phyloP scores from a whole-genome alignment of 2,329 filamentous ascomycete species.

The Sporothrix humicola region DNA sequence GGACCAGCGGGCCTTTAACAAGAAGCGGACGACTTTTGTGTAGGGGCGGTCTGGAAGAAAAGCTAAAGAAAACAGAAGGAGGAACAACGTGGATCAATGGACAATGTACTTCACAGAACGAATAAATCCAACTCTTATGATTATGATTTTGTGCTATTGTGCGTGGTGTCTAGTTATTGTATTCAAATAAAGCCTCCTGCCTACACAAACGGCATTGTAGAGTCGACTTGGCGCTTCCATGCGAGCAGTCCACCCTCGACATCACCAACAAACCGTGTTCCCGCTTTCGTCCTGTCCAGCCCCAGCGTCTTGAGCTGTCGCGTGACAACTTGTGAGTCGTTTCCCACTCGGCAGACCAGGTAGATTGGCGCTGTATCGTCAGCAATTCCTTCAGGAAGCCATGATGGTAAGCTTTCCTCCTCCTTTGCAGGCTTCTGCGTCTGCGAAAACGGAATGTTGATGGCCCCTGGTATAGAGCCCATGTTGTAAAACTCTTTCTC shows the following conservation, averaged over 20 bases:
- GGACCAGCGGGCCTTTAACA: slow-evolving; percentile 96
- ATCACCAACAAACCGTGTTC: slow-evolving; percentile 68
- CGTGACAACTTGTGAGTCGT: slow-evolving; percentile 76
- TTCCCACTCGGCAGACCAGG: slow-evolving; percentile 74
- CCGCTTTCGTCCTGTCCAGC: slow-evolving; percentile 50
- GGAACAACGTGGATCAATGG: too few species aligned
- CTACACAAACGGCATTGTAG: slow-evolving; percentile 59
- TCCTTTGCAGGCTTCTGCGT: slow-evolving; percentile 35
- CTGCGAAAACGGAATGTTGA: slow-evolving; percentile 74
- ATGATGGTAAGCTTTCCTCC: slow-evolving; percentile 24
- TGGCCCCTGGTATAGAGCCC: slow-evolving; percentile 73
- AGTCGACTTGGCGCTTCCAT: slow-evolving; percentile 73
- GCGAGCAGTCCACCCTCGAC: slow-evolving; percentile 73
- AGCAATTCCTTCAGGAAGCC: slow-evolving; percentile 50
- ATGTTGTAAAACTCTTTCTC: slow-evolving; percentile 86
- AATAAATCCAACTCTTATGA: slow-evolving; percentile 24
- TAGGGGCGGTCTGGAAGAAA: slow-evolving; percentile 44
- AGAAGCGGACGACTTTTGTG: slow-evolving; percentile 75
- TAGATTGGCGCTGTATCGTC: slow-evolving; percentile 63
- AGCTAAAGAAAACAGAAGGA: too few species aligned
- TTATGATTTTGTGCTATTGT: background rate
- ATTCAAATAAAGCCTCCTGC: too few species aligned
- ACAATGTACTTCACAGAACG: background rate
- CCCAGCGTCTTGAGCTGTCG: slow-evolving; percentile 68
- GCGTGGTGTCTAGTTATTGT: background rate